Base-by-base conservation (phyloP, 805 yeast genomes). In the Suhomyces canberraensis region DNA sequence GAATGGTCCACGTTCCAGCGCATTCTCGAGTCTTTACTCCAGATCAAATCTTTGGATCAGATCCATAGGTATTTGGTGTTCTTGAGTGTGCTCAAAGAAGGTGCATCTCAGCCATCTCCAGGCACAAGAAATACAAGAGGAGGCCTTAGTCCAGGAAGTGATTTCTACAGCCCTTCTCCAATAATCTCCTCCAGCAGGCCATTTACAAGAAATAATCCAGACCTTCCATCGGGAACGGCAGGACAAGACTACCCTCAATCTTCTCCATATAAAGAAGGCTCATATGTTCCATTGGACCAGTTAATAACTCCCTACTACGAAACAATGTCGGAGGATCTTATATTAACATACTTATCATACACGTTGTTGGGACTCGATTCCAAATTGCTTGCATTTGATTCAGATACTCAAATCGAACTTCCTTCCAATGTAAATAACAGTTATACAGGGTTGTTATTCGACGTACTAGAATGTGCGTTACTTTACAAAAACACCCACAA, bases 381-480 rank as follows among this genome's bases (percentile, higher is more conserved):
- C 3, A 72, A 70, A 21, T 42, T 79, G 39, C 69, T 82, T 33
- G 69, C 77, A 1, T 67, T 78, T 38, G 28, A 38, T 4, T 55
- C 56, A 13, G 49, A 52, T 6, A 60, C 60, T n/a, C 52, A 46
- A 26, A 50, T 64, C 16, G 52, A 45, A 4, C 51, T 84, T 3
- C 90, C 93, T 1, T 42, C 56, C 1, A 65, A 67, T 29, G 56
- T 83, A 11, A 75, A 79, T 17, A 73, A 72, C 41, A 75, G 88
- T 4, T 64, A 75, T 16, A 69, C 81, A 30, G 79, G 79, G 0
- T 48, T 79, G 18, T 55, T 86, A 21, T 76, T 72, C 38, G 56
- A 69, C 18, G 60, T 84, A 1, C 62, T 82, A 27, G 96, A 89
- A 55, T 83, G 88, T 1, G 91, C 86, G 0, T 58, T 89, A 22